These are phyloP conservation scores for Penicillium fuscoglaucum DNA, from an alignment of 2,329 filamentous ascomycete species.

Conservation along the genomic window DNA sequence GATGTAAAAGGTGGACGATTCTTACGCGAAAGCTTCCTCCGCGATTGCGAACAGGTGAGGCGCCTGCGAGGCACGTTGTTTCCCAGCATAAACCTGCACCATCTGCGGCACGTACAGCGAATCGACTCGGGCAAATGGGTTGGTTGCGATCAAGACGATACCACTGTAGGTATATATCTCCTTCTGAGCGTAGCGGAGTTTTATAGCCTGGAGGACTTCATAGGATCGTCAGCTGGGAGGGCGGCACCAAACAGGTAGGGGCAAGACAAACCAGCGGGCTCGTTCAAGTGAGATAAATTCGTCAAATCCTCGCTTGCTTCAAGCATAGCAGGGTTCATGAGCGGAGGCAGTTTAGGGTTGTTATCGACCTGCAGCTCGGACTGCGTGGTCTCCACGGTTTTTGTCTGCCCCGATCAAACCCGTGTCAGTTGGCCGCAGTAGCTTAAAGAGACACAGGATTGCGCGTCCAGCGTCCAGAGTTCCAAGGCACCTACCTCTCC, in stretches of 20 bases:
- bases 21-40: slow-evolving; percentile 95
- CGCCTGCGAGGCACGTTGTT: slow-evolving; percentile 92
- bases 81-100: slow-evolving; percentile 99
- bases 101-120: slow-evolving; percentile 98
- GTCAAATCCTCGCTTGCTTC: slow-evolving; percentile 98
- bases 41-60: slow-evolving; percentile 98
- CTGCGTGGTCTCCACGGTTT: slow-evolving; percentile 73
- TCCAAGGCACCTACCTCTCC: slow-evolving; percentile 67
- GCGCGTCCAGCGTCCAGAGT: neutral
- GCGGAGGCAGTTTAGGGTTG: slow-evolving; percentile 76
- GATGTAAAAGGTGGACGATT: neutral
- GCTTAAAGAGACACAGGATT: neutral
- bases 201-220: slow-evolving; percentile 92
- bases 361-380: slow-evolving; percentile 75
- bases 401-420: slow-evolving; percentile 57
- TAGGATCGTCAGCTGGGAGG: slow-evolving; percentile 23
- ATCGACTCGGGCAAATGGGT: slow-evolving; percentile 95
- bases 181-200: slow-evolving; percentile 94
- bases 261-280: slow-evolving; percentile 76
- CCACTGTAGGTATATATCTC: slow-evolving; percentile 99
- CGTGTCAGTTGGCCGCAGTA: slow-evolving; percentile 17
- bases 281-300: slow-evolving; percentile 95
- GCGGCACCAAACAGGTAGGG: slow-evolving; percentile 3
- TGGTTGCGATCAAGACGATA: slow-evolving; percentile 97
- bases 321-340: slow-evolving; percentile 98